phyloP scores from a whole-genome alignment of 805 yeast genomes.

The Alloascoidea hylecoeti region DNA sequence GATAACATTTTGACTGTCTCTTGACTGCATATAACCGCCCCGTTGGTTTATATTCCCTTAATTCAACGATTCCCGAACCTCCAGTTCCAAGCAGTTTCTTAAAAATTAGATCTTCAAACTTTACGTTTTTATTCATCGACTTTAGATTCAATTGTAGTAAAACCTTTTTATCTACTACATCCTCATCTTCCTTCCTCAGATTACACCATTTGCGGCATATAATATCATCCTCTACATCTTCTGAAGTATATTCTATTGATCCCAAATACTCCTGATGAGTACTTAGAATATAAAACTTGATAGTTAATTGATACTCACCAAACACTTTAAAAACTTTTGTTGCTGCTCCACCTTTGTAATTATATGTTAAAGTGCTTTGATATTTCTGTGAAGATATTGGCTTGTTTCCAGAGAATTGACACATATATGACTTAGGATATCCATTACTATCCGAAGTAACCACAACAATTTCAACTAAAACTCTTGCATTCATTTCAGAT shows the following conservation, averaged over 20 bases:
- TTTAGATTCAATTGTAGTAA: background rate
- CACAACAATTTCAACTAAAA: background rate
- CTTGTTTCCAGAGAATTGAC: background rate
- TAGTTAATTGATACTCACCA: background rate
- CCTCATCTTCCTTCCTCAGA: background rate
- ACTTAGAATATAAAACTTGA: background rate
- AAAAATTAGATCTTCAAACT: background rate
- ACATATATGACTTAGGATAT: background rate
- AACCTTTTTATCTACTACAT: background rate
- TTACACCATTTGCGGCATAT: background rate
- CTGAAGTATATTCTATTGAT: background rate
- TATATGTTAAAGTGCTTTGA: background rate
- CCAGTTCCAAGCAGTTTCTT: background rate
- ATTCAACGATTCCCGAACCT: background rate
- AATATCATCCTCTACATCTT: background rate
- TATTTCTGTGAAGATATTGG: background rate
- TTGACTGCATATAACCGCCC: background rate
- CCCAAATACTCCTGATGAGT: background rate
- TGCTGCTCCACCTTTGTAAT: background rate
- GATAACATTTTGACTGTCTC: background rate
- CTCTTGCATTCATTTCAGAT: background rate
- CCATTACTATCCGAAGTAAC: background rate
- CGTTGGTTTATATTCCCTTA: background rate
- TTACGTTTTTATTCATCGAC: background rate
- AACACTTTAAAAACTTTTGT: background rate